Percentiles rank a stretch among this genome's conserved stretches.
Conservation (phyloP, 352 stramenopile species). For the Blastocystis sp. region DNA sequence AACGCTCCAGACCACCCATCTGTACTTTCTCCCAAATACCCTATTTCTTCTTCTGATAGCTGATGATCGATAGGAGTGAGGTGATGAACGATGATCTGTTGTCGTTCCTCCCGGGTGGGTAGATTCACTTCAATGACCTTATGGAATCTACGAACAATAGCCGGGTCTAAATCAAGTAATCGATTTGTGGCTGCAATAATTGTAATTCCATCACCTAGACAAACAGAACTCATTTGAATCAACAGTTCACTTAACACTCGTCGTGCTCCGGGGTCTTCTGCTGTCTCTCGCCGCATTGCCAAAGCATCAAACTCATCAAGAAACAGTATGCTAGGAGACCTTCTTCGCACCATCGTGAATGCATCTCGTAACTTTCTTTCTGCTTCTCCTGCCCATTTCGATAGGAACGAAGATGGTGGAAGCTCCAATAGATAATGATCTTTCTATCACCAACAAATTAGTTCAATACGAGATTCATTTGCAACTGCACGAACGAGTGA, state of each 20-base stretch:
- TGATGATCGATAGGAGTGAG: neutral
- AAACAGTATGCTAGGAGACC: slow-evolving; percentile 12
- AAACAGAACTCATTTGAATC: slow-evolving; percentile 33
- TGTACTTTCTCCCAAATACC: neutral
- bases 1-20: slow-evolving; percentile 34
- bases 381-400: slow-evolving; percentile 42
- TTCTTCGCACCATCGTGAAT: neutral
- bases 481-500: slow-evolving; percentile 30
- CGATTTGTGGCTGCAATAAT: slow-evolving; percentile 41
- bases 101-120: neutral
- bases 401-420: neutral
- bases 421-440: slow-evolving; percentile 44
- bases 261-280: slow-evolving; percentile 9
- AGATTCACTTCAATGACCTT: slow-evolving; percentile 27
- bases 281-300: neutral
- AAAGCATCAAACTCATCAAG: slow-evolving; percentile 49
- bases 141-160: slow-evolving; percentile 33
- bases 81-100: neutral
- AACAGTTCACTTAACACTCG: slow-evolving; percentile 33
- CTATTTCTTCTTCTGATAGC: neutral
- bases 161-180: slow-evolving; percentile 13
- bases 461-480: slow-evolving; percentile 5
- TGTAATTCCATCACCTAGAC: neutral
- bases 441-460: neutral
- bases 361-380: neutral